Base-by-base conservation (phyloP, 768 basidiomycete species). In the Coprinellus micaceus region DNA sequence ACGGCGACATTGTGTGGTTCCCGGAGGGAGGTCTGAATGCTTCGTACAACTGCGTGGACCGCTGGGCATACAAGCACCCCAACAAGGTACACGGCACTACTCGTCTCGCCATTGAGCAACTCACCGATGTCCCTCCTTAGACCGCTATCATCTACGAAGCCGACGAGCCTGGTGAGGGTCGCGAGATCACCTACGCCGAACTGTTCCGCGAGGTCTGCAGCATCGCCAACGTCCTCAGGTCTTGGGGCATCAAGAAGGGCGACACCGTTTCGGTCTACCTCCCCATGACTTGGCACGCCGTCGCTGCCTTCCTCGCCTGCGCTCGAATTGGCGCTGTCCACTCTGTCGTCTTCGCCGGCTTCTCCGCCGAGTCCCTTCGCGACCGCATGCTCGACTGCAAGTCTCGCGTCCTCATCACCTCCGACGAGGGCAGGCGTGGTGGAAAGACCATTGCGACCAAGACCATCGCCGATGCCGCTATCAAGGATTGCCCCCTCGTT, bases 71-170 rank as follows among this genome's bases (percentile, higher is more conserved):
- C 76, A 83, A 85, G 67, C 75, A 94, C 65, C 97, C 96, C 0
- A 75, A 97, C 69, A 87, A 84, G 75, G 89, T 85, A 56, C 46
- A n/a, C n/a, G n/a, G n/a, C n/a, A n/a, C n/a, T n/a, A n/a, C n/a
- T n/a, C n/a, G n/a, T n/a, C n/a, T n/a, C n/a, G n/a, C n/a, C n/a
- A n/a, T n/a, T n/a, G n/a, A n/a, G n/a, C n/a, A n/a, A n/a, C n/a
- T n/a, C n/a, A n/a, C n/a, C n/a, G n/a, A n/a, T n/a, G n/a, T n/a
- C n/a, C n/a, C n/a, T n/a, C n/a, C n/a, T n/a, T n/a, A 94, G 90
- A 85, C 87, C 25, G 96, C 96, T 26, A 97, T 98, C 73, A 94
- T 98, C 71, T 99, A 95, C 76, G 96, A 99, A 71, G 95, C 94
- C 1, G 96, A 99, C 65, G 96, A 99, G 69, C 89, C 94, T 0